Conservation (phyloP, 177 flowering plant genomes). For the Vitis hybrid region DNA sequence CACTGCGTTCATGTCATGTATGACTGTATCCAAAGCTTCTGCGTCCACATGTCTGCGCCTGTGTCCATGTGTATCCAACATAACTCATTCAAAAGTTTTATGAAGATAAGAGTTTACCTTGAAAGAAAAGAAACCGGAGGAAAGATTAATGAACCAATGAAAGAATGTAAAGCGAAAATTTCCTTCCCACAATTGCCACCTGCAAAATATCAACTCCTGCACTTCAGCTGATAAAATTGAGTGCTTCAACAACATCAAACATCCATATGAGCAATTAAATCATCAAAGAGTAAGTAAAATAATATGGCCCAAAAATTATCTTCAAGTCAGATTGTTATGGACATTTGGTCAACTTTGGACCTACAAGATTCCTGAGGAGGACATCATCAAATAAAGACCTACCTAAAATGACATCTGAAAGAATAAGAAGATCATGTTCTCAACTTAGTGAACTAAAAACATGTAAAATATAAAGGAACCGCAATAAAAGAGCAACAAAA, state of each 20-base stretch:
- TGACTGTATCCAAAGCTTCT: too few species aligned
- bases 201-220: slow-evolving; percentile 30
- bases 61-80: too few species aligned
- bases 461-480: too few species aligned
- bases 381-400: not conserved
- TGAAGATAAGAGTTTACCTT: slow-evolving; percentile 49
- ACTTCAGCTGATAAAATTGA: slow-evolving; percentile 8
- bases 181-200: slow-evolving; percentile 71
- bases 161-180: slow-evolving; percentile 32
- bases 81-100: not conserved
- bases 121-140: slow-evolving; percentile 42
- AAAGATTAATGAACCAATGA: slow-evolving; percentile 38
- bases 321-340: too few species aligned
- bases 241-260: not conserved
- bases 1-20: too few species aligned
- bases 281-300: too few species aligned
- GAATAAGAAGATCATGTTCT: not conserved
- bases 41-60: too few species aligned
- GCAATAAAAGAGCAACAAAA: too few species aligned
- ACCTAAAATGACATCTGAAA: not conserved
- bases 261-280: too few species aligned
- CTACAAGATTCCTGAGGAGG: not conserved
- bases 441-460: not conserved
- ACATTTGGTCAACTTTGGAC: not conserved
- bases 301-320: too few species aligned